Conservation (phyloP, 257 asterid genomes). For the Fraxinus cuspidata region DNA sequence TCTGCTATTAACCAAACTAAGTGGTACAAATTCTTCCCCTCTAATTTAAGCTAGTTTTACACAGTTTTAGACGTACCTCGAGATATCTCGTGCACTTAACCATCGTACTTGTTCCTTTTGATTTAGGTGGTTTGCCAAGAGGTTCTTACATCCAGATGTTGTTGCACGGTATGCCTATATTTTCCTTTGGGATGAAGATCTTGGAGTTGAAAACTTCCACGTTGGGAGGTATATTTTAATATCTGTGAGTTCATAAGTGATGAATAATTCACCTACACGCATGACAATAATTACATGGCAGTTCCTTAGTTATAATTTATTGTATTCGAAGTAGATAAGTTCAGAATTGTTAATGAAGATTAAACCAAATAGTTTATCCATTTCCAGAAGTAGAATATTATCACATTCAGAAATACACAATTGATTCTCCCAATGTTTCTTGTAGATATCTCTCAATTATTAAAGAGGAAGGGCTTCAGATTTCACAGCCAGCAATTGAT, state of each 20-base stretch:
- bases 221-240: slow-evolving; percentile 50
- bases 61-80: neutral
- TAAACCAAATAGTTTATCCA: neutral
- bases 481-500: slow-evolving; percentile 88
- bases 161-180: slow-evolving; percentile 59
- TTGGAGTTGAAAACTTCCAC: slow-evolving; percentile 67
- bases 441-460: slow-evolving; percentile 63
- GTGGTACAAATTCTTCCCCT: slow-evolving; percentile 41
- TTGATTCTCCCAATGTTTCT: neutral
- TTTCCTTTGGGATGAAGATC: slow-evolving; percentile 91
- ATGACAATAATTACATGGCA: neutral
- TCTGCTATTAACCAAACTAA: slow-evolving; percentile 77
- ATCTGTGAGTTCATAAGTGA: neutral
- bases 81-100: slow-evolving; percentile 4
- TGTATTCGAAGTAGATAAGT: neutral
- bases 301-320: neutral
- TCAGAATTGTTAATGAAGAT: slow-evolving; percentile 3
- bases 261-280: neutral
- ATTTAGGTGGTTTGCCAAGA: slow-evolving; percentile 86
- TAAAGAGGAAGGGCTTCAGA: slow-evolving; percentile 65
- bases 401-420: neutral
- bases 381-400: neutral
- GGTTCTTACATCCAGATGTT: slow-evolving; percentile 81
- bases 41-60: neutral
- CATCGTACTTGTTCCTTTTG: slow-evolving; percentile 7